phyloP scores from a whole-genome alignment of 2,329 filamentous ascomycete genomes.

The Sporothrix schenckii region DNA sequence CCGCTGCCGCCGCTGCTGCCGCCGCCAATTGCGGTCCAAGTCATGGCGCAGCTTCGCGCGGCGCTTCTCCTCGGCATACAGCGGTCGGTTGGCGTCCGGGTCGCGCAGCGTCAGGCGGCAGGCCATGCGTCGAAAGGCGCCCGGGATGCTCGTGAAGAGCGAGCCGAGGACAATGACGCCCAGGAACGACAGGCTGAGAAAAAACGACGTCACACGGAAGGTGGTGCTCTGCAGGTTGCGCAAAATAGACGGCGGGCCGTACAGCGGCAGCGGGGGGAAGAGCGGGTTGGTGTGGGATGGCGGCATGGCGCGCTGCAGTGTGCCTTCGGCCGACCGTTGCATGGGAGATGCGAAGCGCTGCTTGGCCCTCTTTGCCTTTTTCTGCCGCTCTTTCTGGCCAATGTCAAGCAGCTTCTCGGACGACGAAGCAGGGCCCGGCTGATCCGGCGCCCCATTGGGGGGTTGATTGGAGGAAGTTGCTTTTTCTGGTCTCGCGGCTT shows the following conservation, averaged over 20 bases:
- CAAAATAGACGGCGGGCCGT: constrained; percentile 71
- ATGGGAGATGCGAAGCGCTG: neutral
- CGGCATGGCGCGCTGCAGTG: constrained; percentile 55
- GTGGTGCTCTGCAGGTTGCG: constrained; percentile 66
- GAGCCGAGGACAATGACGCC: constrained; percentile 74
- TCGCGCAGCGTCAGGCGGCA: constrained; percentile 61
- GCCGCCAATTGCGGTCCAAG: constrained; percentile 65
- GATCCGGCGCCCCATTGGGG: neutral
- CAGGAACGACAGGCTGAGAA: constrained; percentile 78
- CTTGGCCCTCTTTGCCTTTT: constrained; percentile 42
- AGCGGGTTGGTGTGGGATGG: constrained; percentile 74
- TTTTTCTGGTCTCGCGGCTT: neutral
- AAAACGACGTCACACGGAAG: constrained; percentile 69
- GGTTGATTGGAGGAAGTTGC: neutral
- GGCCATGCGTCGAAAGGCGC: constrained; percentile 53
- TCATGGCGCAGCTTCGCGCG: constrained; percentile 60
- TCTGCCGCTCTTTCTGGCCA: neutral
- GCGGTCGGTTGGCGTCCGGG: constrained; percentile 64
- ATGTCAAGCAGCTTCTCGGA: constrained; percentile 15
- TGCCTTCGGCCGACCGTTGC: constrained; percentile 48
- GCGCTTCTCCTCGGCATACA: constrained; percentile 71
- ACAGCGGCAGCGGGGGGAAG: constrained; percentile 82
- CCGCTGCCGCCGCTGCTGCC: constrained; percentile 45
- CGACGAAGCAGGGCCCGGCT: neutral
- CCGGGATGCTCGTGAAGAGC: constrained; percentile 66